Base-by-base conservation (phyloP, 371 early-diverging fungal genomes). In the Smittium culicis region DNA sequence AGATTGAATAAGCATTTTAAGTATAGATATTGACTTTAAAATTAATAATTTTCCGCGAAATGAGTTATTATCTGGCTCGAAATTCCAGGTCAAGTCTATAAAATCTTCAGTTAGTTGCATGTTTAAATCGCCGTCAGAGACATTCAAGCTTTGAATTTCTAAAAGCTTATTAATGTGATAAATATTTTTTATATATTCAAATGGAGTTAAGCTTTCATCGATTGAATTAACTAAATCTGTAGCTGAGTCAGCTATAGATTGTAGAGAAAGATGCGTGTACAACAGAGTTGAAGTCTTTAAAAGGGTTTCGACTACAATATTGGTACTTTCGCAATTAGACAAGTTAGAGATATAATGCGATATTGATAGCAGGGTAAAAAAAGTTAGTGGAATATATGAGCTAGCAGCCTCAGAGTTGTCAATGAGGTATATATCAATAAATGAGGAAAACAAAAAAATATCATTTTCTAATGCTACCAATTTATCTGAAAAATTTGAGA, bases 361-460 rank as follows among this genome's bases (percentile, higher is more conserved):
- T 28, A 79, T 82, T 58, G 79, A 79, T 24, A 85, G 68, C 11
- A 88, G 62, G 0, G 81, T 77, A 27, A 83, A 80, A 35, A 90
- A 65, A 24, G 89, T 79, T 69, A 90, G 74, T 0, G 92, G 91
- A 16, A 91, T 73, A 70, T 93, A 92, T 60, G 89, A 79, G 24
- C 86, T 86, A 59, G 80, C 77, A 35, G 84, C 85, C 60, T 93
- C 92, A 31, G 92, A 91, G 62, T 93, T 93, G 31, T 82, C 81
- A 35, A 89, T 73, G 64, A 86, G 83, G 70, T 89, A 84, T 0
- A 83, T 77, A 45, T 82, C 77, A 25, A 92, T 68, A 14, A 86
- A 79, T 68, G 88, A 91, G 27, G 83, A 76, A 20, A 89, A 74
- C 56, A 90, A 69, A 8, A 79, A 72, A 66, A 88, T 66, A 2